Conservation (phyloP, 139 green algal genomes). For the Coelastrella sp. region DNA sequence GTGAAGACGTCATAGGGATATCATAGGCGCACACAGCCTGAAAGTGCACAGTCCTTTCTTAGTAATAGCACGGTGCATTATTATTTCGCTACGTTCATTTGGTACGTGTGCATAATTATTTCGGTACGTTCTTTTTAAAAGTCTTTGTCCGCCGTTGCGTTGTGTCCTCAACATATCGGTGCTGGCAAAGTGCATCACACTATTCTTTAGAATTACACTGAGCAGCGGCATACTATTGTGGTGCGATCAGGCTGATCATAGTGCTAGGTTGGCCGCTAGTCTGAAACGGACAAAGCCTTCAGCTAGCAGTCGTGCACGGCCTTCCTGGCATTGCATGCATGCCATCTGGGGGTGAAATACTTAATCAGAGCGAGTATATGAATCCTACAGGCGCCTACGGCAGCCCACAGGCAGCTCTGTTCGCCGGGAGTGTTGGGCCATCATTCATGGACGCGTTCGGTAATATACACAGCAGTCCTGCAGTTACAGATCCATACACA, state of each 20-base stretch:
- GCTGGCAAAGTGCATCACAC: too few species aligned
- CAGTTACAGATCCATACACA: slow-evolving; percentile 18
- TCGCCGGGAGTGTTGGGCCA: slow-evolving; percentile 7
- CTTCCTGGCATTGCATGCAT: slow-evolving; percentile 6
- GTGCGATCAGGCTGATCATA: neutral
- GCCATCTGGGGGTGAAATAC: slow-evolving; percentile 1
- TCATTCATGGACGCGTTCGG: slow-evolving; percentile 29
- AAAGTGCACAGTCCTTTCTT: too few species aligned
- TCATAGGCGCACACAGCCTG: too few species aligned
- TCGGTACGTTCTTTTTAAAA: too few species aligned
- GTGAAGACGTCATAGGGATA: too few species aligned
- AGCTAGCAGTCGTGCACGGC: neutral
- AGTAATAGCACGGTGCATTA: too few species aligned
- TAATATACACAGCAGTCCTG: slow-evolving; percentile 9
- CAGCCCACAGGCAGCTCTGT: neutral
- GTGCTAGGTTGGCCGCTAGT: neutral
- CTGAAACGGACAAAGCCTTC: neutral
- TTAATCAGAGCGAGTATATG: slow-evolving; percentile 14
- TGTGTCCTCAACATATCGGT: too few species aligned
- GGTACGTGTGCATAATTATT: too few species aligned
- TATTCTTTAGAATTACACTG: too few species aligned
- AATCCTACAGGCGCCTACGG: slow-evolving; percentile 10
- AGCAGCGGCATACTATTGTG: too few species aligned
- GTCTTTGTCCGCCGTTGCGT: too few species aligned
- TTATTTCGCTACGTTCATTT: too few species aligned